Evolutionary conservation across 208 protist genomes (phyloP), one percentile per base, ranked within the genome.

Genomic region (Lotmaria passim): DNA sequence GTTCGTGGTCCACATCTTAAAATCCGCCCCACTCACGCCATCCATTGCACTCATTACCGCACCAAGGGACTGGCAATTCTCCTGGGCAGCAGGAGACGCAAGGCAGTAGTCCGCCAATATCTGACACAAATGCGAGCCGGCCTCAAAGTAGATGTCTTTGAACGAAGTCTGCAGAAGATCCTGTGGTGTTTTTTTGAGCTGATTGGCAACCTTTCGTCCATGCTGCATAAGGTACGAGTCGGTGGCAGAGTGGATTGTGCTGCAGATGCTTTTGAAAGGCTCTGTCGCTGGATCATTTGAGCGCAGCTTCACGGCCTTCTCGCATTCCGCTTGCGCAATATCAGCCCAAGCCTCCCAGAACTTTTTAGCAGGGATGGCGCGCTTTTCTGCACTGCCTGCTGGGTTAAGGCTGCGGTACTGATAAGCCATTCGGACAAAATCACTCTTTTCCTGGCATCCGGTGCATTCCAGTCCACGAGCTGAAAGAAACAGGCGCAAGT

Each of bases 201-300:
- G 80, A 47, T 57, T 83, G 14, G 88, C 88, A 23, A 85, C 83
- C 10, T 81, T 75, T 59, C 90, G 86, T 23, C 91, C 87, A 60
- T 93, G 80, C 72, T 93, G 86, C 89, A 94, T 93, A 43, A 94
- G 69, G 60, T 89, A 93, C 7, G 80, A 86, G 43, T 96, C 88
- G 4, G 69, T 61, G 1, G 90, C 89, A 3, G 77, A 69, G 7
- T 53, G 60, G 23, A 96, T 67, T 14, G 86, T 78, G 21, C 52
- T 19, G 66, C 88, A 94, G n/a, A 93, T 69, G 24, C 73, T 75
- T 7, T 72, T 60, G 52, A 83, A 86, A 0, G 81, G 82, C 50
- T 85, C 70, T 0, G 53, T 51, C 0, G 59, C 38, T 5, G 79
- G 63, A 66, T 91, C 88, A 36, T 79, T 73, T 0, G 83, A 84